Evolutionary conservation across 306 rosid species (phyloP).

Genomic region (Herpetospermum pedunculosum): DNA sequence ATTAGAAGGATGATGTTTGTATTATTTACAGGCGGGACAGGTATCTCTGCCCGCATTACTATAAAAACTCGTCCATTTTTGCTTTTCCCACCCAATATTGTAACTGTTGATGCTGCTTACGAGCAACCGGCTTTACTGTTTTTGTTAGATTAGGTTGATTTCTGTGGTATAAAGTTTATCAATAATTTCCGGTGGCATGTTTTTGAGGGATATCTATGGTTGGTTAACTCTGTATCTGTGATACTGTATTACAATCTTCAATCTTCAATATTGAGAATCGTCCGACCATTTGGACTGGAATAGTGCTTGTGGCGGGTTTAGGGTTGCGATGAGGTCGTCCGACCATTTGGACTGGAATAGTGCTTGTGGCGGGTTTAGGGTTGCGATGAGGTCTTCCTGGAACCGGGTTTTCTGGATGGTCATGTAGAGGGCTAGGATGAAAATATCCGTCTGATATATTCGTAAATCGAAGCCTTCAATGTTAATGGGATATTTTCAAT

Average conservation of each 20-base stretch:
- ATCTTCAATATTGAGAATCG: background rate
- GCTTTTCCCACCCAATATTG: conserved; percentile 14
- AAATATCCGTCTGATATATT: too few species aligned
- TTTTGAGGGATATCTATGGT: conserved; percentile 7
- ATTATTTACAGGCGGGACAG: conserved; percentile 6
- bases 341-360: too few species aligned
- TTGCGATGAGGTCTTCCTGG: too few species aligned
- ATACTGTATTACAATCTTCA: background rate
- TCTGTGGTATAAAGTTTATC: conserved; percentile 2
- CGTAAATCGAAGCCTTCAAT: too few species aligned
- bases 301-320: too few species aligned
- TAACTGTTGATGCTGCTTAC: conserved; percentile 27
- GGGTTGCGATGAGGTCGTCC: too few species aligned
- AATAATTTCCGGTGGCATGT: conserved; percentile 23
- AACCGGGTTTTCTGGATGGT: too few species aligned
- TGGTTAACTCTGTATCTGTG: background rate
- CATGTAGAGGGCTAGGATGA: too few species aligned
- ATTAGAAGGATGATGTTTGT: conserved; percentile 32
- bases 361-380: too few species aligned
- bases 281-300: background rate
- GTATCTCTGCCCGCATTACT: conserved; percentile 14
- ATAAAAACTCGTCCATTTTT: conserved; percentile 29
- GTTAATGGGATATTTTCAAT: too few species aligned
- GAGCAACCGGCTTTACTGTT: conserved; percentile 27
- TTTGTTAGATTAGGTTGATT: conserved; percentile 10